These are phyloP conservation scores for Mycena citricolor DNA, from an alignment of 1,284 basidiomycete species.

Conservation along the genomic window DNA sequence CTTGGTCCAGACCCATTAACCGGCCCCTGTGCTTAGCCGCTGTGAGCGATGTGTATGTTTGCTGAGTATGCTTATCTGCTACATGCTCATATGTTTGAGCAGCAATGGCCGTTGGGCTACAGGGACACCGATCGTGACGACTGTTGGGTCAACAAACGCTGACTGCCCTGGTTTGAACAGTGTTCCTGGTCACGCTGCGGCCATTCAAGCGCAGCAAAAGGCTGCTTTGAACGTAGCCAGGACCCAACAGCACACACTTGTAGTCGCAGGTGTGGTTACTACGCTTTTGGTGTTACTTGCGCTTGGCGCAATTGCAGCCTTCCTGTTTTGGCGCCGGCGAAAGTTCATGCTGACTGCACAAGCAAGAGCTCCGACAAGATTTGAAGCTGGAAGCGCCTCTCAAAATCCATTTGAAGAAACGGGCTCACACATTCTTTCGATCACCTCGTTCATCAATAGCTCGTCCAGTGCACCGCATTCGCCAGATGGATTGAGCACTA, in stretches of 20 bases:
- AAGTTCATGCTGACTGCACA: slow-evolving; percentile 4
- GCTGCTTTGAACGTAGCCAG: slow-evolving; percentile 1
- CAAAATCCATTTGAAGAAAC: slow-evolving; percentile 11
- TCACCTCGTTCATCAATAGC: slow-evolving; percentile 18
- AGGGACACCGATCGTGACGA: background rate
- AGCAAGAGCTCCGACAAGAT: slow-evolving; percentile 16
- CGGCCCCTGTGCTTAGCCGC: slow-evolving; percentile 12
- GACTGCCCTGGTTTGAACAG: background rate
- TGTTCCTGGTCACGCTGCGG: background rate
- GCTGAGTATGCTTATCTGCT: background rate
- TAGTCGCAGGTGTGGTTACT: slow-evolving; percentile 18
- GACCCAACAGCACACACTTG: slow-evolving; percentile 10
- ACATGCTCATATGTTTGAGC: slow-evolving; percentile 2
- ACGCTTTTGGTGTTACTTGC: slow-evolving; percentile 15
- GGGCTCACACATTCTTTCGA: slow-evolving; percentile 16
- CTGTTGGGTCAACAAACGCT: background rate
- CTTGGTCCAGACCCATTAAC: slow-evolving; percentile 1
- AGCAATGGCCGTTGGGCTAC: background rate
- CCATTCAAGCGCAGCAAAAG: slow-evolving; percentile 3
- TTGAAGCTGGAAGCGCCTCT: slow-evolving; percentile 11
- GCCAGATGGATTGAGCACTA: too few relatives aligned
- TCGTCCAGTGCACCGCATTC: background rate
- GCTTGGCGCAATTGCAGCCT: slow-evolving; percentile 12
- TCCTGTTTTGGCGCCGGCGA: slow-evolving; percentile 17
- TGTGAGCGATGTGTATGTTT: slow-evolving; percentile 22